Base-by-base conservation (phyloP, 805 yeast genomes). In the Kuraishia piskuri region DNA sequence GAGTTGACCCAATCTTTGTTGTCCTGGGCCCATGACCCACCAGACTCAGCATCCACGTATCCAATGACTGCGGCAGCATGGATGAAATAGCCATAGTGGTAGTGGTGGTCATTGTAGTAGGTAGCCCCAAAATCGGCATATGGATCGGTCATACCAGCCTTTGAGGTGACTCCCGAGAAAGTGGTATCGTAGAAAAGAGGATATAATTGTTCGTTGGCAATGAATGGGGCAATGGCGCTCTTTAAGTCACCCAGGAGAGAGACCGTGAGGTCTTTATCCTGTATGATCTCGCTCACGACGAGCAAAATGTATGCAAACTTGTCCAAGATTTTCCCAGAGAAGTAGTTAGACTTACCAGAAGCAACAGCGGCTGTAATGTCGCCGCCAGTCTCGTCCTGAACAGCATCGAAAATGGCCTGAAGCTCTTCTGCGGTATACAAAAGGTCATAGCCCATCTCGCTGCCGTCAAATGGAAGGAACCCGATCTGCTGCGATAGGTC, bases 41-140 rank as follows among this genome's bases (percentile, higher is more conserved):
- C 73, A 21, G 58, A 55, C 55, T 71, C 71, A 50, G 57, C 62
- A 60, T 84, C 90, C 40, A 84, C 77, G 52, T 75, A 70, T 3
- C 80, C 84, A 5, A 82, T 65, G 23, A 86, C 72, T 2, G 90
- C 88, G 51, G 84, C 80, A 1, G 91, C 86, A 60, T 79, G 83
- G 46, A 79, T 68, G 55, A 69, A 72, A 63, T 78, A 79, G 22
- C 82, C 81, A 57, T 77, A 79, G 59, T 79, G 83, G 75, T 78
- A 79, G 59, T 79, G 83, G 59, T 79, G 83, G 62, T 79, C 83
- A 59, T 78, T 78, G 61, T 79, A 79, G 62, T 70, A 71, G n/a
- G 74, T 70, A 52, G 76, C 61, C 22, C 83, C 83, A 61, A 63
- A 79, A 56, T 79, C 83, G 19, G 67, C 69, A 37, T 72, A 69